phyloP scores from a whole-genome alignment of 805 yeast genomes.

The Candida loeiensis region DNA sequence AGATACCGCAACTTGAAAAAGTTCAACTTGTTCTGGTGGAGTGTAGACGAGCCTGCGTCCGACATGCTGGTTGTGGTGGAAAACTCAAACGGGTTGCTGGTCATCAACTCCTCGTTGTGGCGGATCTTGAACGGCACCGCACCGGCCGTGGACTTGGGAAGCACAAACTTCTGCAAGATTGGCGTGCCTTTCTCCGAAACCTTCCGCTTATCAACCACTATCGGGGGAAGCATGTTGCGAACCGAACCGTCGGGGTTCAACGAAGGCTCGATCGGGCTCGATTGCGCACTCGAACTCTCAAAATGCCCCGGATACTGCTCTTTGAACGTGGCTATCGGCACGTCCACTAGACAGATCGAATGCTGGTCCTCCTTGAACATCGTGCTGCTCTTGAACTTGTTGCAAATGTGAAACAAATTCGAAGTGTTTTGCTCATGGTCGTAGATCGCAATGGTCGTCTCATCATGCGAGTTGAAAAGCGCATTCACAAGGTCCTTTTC shows the following conservation, averaged over 20 bases:
- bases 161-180: slow-evolving; percentile 48
- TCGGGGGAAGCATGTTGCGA: slow-evolving; percentile 12
- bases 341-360: slow-evolving; percentile 39
- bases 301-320: slow-evolving; percentile 17
- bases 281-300: slow-evolving; percentile 13
- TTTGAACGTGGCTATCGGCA: slow-evolving; percentile 39
- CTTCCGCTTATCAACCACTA: slow-evolving; percentile 13
- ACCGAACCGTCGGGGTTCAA: slow-evolving; percentile 1
- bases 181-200: slow-evolving; percentile 22
- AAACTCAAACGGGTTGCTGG: slow-evolving; percentile 13
- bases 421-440: slow-evolving; percentile 41
- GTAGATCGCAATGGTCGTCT: slow-evolving; percentile 33
- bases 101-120: slow-evolving; percentile 49
- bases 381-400: slow-evolving; percentile 42
- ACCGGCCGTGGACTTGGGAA: slow-evolving; percentile 41
- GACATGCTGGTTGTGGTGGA: slow-evolving; percentile 4
- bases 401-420: slow-evolving; percentile 45
- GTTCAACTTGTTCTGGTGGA: slow-evolving; percentile 12
- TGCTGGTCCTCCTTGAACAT: slow-evolving; percentile 18
- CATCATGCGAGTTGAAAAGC: slow-evolving; percentile 22
- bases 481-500: slow-evolving; percentile 45
- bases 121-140: slow-evolving; percentile 36
- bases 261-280: slow-evolving; percentile 10
- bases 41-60: slow-evolving; percentile 8
- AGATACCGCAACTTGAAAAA: slow-evolving; percentile 22